Conservation (phyloP, 2,329 filamentous ascomycete species). For the Aureobasidium namibiae region DNA sequence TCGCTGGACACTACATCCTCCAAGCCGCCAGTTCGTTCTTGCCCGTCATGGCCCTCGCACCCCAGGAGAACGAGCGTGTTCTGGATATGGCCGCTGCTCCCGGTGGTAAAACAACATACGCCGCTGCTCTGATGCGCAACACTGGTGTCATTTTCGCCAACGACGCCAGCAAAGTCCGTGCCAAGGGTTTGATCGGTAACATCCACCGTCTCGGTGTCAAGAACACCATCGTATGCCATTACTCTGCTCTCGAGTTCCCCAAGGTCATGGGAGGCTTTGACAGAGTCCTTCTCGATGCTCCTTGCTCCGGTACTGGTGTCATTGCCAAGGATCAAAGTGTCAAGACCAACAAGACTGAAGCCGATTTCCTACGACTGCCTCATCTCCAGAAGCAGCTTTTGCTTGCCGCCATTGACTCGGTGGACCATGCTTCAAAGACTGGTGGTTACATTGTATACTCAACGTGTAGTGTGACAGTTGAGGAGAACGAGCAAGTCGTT, state of each 20-base stretch:
- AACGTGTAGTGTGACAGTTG: conserved; percentile 87
- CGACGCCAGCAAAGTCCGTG: conserved; percentile 85
- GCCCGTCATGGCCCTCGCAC: conserved; percentile 92
- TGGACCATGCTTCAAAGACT: conserved; percentile 83
- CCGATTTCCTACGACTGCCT: conserved; percentile 86
- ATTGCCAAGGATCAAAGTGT: conserved; percentile 95
- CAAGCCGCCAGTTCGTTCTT: conserved; percentile 96
- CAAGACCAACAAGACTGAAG: conserved; percentile 96
- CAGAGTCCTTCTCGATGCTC: conserved; percentile 85
- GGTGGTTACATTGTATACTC: conserved; percentile 96
- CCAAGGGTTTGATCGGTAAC: conserved; percentile 96
- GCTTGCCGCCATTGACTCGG: conserved; percentile 86
- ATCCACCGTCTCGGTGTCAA: conserved; percentile 88
- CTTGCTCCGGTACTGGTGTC: conserved; percentile 93
- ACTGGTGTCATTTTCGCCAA: conserved; percentile 94
- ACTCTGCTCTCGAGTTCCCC: conserved; percentile 90
- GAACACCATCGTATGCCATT: conserved; percentile 92
- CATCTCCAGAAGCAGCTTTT: conserved; percentile 93
- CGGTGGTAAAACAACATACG: conserved; percentile 92
- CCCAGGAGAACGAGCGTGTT: conserved; percentile 84
- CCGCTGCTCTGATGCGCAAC: conserved; percentile 96
- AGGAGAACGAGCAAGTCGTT: conserved; percentile 90
- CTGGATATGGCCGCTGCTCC: conserved; percentile 94
- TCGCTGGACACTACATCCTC: conserved; percentile 94
- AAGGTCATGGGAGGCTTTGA: conserved; percentile 94